Conservation (phyloP, 1,284 basidiomycete species). For the Crucibulum parvulum region DNA sequence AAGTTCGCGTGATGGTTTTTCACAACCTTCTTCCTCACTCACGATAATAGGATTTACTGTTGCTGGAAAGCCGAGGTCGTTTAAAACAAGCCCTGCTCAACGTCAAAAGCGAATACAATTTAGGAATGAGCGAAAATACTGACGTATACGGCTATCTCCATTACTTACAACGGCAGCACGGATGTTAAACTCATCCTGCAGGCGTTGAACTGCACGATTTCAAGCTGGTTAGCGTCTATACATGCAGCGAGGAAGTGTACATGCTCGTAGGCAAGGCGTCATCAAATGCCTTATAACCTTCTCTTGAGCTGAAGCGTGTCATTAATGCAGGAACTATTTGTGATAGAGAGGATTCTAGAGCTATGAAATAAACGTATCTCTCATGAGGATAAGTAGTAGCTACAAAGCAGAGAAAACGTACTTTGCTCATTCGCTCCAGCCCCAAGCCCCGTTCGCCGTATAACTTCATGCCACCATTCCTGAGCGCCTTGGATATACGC, state of each 20-base stretch:
- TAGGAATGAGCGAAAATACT: conserved; percentile 22
- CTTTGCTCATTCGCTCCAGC: conserved; percentile 69
- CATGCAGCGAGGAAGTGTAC: conserved; percentile 26
- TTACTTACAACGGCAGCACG: conserved; percentile 72
- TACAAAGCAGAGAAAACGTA: conserved; percentile 27
- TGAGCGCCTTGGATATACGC: conserved; percentile 54
- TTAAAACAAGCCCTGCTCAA: conserved; percentile 57
- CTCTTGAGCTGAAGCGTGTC: conserved; percentile 67
- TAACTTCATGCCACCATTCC: conserved; percentile 78
- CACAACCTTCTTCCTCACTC: conserved; percentile 69
- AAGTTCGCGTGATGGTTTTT: conserved; percentile 70
- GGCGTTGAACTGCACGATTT: conserved; percentile 49
- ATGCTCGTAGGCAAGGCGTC: conserved; percentile 68
- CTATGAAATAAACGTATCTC: conserved; percentile 36
- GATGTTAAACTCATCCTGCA: conserved; percentile 51
- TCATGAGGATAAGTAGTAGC: background rate
- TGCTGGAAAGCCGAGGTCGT: conserved; percentile 60
- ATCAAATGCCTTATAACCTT: conserved; percentile 74
- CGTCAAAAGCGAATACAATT: background rate
- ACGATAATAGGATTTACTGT: conserved; percentile 61
- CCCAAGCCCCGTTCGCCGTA: conserved; percentile 71
- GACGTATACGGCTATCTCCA: conserved; percentile 73
- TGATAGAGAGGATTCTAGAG: conserved; percentile 54
- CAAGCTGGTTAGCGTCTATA: background rate
- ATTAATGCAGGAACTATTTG: conserved; percentile 64